A percentile compares a stretch with the other conserved stretches of the same genome.
phyloP scores from a whole-genome alignment of 768 basidiomycete genomes.

The Sarcodon sp. region DNA sequence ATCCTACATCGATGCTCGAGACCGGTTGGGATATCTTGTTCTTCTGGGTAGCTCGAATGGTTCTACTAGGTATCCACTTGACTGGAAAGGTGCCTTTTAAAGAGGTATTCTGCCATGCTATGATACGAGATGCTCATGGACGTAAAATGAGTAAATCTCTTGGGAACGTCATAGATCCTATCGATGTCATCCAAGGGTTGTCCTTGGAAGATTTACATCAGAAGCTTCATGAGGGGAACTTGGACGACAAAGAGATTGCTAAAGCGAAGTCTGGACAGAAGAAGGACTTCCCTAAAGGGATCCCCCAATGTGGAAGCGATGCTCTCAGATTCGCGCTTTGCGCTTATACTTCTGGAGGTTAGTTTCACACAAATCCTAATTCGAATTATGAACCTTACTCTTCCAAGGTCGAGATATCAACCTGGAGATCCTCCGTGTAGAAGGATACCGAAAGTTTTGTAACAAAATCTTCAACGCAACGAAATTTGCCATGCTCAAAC shows the following conservation, averaged over 20 bases:
- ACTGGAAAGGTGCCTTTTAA: constrained; percentile 89
- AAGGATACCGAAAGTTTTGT: constrained; percentile 99
- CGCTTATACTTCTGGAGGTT: constrained; percentile 86
- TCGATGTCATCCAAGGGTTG: constrained; percentile 87
- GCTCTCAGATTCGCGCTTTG: constrained; percentile 92
- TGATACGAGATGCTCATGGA: constrained; percentile 98
- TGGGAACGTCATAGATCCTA: constrained; percentile 94
- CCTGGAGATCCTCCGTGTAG: constrained; percentile 87
- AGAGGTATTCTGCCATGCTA: constrained; percentile 95
- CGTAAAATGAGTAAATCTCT: constrained; percentile 98
- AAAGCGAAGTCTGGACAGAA: constrained; percentile 95
- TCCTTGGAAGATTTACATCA: constrained; percentile 69
- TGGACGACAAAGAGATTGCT: constrained; percentile 84
- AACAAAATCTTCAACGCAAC: constrained; percentile 99
- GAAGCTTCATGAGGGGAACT: constrained; percentile 81
- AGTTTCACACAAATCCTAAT: constrained; percentile 4
- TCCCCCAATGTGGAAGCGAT: constrained; percentile 97
- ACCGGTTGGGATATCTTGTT: constrained; percentile 99
- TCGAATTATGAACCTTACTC: neutral
- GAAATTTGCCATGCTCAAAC: constrained; percentile 97
- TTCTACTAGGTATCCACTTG: constrained; percentile 77
- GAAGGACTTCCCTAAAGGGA: constrained; percentile 98
- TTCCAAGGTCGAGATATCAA: constrained; percentile 86
- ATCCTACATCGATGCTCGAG: constrained; percentile 84
- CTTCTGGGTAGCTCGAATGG: constrained; percentile 99